Evolutionary conservation across 495 filamentous ascomycete genomes (phyloP).

Genomic region (Penicillium simplicissimum): DNA sequence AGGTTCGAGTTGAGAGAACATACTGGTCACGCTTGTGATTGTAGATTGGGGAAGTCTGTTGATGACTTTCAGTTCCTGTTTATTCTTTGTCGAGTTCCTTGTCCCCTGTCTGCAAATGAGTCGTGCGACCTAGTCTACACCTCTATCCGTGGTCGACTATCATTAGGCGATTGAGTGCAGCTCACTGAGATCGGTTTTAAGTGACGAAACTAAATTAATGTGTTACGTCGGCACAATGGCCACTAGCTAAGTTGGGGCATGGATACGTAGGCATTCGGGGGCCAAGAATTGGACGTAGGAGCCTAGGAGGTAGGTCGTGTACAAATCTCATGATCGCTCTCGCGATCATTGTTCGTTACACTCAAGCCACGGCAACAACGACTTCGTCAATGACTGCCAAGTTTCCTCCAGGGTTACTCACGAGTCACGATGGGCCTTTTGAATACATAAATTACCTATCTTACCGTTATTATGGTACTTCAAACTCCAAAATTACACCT

Average conservation of each 20-base stretch:
- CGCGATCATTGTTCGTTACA: neutral
- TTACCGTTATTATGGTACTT: neutral
- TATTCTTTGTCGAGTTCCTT: neutral
- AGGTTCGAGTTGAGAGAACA: neutral
- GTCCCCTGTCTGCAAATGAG: neutral
- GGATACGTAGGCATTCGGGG: slow-evolving; percentile 18
- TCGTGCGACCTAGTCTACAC: neutral
- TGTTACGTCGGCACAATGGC: slow-evolving; percentile 13
- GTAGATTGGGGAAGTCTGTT: slow-evolving; percentile 4
- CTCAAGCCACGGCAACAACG: slow-evolving; percentile 1
- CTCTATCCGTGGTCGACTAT: neutral
- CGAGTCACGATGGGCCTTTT: neutral
- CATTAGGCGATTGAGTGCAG: neutral
- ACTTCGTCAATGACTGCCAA: neutral
- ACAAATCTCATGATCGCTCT: neutral
- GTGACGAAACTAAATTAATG: slow-evolving; percentile 4
- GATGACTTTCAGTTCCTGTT: neutral
- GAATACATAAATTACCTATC: neutral
- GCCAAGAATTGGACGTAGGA: neutral
- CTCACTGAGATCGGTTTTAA: neutral
- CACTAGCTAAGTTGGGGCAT: slow-evolving; percentile 15
- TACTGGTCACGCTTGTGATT: slow-evolving; percentile 8
- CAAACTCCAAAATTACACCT: neutral
- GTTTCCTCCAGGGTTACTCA: neutral
- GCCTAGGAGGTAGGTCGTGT: no score